These are phyloP conservation scores for Jaminaea rosea DNA, from an alignment of 1,284 basidiomycete species.

Conservation along the genomic window DNA sequence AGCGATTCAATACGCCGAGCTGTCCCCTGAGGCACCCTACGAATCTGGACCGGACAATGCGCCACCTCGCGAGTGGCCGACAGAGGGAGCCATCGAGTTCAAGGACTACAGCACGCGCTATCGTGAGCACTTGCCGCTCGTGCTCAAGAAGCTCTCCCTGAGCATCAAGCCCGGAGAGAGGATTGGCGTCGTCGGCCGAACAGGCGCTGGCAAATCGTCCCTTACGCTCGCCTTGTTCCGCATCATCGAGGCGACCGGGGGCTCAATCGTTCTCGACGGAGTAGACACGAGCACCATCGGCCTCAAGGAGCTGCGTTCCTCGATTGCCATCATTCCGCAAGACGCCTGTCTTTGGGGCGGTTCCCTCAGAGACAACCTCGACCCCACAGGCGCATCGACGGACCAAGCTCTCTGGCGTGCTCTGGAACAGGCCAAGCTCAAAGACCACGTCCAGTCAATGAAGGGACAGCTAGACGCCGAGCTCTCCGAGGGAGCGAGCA, in stretches of 20 bases:
- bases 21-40: slow-evolving; percentile 56
- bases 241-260: slow-evolving; percentile 61
- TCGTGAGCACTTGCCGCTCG: slow-evolving; percentile 67
- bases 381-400: slow-evolving; percentile 64
- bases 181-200: slow-evolving; percentile 61
- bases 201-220: slow-evolving; percentile 85
- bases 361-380: slow-evolving; percentile 72
- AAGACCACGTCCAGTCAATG: slow-evolving; percentile 63
- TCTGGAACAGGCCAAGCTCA: slow-evolving; percentile 62
- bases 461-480: slow-evolving; percentile 65
- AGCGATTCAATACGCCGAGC: slow-evolving; percentile 58
- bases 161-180: slow-evolving; percentile 63
- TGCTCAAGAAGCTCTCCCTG: slow-evolving; percentile 65
- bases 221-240: slow-evolving; percentile 54
- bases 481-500: slow-evolving; percentile 68
- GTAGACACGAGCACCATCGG: slow-evolving; percentile 75
- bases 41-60: slow-evolving; percentile 10
- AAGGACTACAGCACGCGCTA: slow-evolving; percentile 73
- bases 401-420: slow-evolving; percentile 69
- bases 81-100: slow-evolving; percentile 67
- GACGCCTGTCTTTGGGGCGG: slow-evolving; percentile 74
- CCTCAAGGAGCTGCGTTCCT: slow-evolving; percentile 57
- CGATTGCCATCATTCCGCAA: slow-evolving; percentile 74
- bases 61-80: slow-evolving; percentile 60
- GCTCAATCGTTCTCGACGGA: slow-evolving; percentile 72